A percentile compares a stretch with the other conserved stretches of the same genome.
These are phyloP conservation scores for Ottelia alismoides DNA, from an alignment of 106 monocot species.

Conservation along the genomic window DNA sequence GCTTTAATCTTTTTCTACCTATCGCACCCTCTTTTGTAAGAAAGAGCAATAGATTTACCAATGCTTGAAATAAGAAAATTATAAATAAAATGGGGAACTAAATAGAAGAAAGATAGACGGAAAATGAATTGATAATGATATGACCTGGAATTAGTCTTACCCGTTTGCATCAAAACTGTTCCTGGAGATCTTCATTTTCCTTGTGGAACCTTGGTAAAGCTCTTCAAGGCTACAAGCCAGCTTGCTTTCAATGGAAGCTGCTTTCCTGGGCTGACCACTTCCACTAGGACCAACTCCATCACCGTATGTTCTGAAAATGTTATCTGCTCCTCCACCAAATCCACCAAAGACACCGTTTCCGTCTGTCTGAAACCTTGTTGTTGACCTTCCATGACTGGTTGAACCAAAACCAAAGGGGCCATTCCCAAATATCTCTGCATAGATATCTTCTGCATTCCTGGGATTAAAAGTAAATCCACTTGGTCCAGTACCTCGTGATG, in stretches of 20 bases:
- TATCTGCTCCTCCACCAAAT: conserved; percentile 16
- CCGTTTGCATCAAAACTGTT: conserved; percentile 39
- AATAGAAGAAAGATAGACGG: too few species aligned
- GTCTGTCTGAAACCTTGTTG: conserved; percentile 33
- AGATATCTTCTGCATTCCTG: conserved; percentile 52
- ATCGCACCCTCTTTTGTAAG: too few species aligned
- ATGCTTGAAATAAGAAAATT: too few species aligned
- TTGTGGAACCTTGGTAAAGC: conserved; percentile 60
- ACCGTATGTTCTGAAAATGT: conserved; percentile 19
- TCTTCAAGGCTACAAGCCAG: conserved; percentile 77
- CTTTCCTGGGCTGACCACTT: conserved; percentile 21
- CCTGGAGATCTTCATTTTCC: conserved; percentile 88
- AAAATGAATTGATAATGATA: too few species aligned
- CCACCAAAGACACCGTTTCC: conserved; percentile 22
- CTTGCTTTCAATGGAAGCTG: conserved; percentile 48
- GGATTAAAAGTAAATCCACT: too few species aligned
- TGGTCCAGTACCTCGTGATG: too few species aligned
- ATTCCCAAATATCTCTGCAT: conserved; percentile 54
- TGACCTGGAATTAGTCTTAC: too few species aligned
- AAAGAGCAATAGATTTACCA: too few species aligned
- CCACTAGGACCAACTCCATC: conserved; percentile 2
- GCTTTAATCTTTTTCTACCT: too few species aligned
- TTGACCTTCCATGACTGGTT: conserved; percentile 25
- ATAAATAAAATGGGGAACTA: too few species aligned
- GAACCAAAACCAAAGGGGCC: conserved; percentile 25